phyloP scores from a whole-genome alignment of 495 filamentous ascomycete genomes.

The Opeltia flavorubescens region DNA sequence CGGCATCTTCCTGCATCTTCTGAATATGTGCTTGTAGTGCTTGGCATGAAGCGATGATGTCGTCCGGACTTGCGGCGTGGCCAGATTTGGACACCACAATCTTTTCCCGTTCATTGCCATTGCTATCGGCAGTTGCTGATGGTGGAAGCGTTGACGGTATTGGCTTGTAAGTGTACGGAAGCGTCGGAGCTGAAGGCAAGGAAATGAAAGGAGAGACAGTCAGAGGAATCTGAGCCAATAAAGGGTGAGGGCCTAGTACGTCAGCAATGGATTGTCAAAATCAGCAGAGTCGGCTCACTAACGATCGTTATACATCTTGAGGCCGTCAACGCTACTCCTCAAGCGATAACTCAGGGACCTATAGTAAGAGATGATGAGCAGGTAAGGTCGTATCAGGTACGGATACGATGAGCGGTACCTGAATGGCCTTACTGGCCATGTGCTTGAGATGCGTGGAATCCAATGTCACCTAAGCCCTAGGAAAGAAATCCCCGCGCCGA shows the following conservation, averaged over 20 bases:
- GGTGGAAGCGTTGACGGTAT: constrained; percentile 76
- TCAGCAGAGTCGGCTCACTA: not conserved
- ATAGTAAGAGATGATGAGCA: too few species aligned
- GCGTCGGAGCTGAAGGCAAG: constrained; percentile 76
- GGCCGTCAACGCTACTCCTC: too few species aligned
- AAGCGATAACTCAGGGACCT: too few species aligned
- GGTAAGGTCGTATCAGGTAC: too few species aligned
- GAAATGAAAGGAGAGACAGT: constrained; percentile 90
- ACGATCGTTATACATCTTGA: constrained; percentile 15
- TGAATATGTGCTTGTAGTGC: constrained; percentile 62
- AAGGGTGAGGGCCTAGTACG: constrained; percentile 57
- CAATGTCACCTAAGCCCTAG: too few species aligned
- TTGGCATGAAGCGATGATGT: constrained; percentile 67
- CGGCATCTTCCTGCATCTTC: constrained; percentile 46
- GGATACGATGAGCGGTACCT: too few species aligned
- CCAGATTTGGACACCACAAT: constrained; percentile 61
- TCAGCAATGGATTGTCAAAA: constrained; percentile 10
- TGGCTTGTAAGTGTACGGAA: constrained; percentile 88
- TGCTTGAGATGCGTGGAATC: too few species aligned
- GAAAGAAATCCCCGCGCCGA: too few species aligned
- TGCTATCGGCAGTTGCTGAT: constrained; percentile 45
- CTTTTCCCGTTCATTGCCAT: constrained; percentile 32
- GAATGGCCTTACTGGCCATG: too few species aligned
- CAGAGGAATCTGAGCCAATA: constrained; percentile 82
- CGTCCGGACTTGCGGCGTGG: constrained; percentile 65